These are phyloP conservation scores for Taphrina wiesneri DNA, from an alignment of 1,139 yeast genomes.

Conservation along the genomic window DNA sequence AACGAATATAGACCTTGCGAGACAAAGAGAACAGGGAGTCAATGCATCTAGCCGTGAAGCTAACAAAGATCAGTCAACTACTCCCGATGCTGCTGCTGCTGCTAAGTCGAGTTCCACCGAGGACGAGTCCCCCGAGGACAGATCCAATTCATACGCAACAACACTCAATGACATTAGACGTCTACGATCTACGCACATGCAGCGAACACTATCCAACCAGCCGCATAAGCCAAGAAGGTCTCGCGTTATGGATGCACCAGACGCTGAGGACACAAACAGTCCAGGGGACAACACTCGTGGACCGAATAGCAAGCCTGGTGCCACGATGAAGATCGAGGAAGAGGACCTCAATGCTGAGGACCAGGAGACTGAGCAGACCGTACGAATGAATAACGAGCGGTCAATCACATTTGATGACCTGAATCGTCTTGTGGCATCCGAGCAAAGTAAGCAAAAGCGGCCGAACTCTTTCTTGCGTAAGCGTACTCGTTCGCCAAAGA, in stretches of 20 bases:
- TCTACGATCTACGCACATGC: conserved; percentile 68
- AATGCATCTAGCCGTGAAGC: background rate
- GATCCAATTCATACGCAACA: conserved; percentile 54
- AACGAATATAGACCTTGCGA: background rate
- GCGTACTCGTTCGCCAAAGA: conserved; percentile 18
- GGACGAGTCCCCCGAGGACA: background rate
- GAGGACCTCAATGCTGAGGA: background rate
- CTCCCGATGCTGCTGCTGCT: background rate
- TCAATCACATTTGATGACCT: conserved; percentile 92
- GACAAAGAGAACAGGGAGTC: background rate
- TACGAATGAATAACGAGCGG: conserved; percentile 53
- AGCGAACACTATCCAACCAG: conserved; percentile 61
- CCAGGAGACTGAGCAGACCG: background rate
- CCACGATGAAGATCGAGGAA: background rate
- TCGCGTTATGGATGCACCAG: conserved; percentile 52
- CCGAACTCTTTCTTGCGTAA: conserved; percentile 64
- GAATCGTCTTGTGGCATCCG: conserved; percentile 95
- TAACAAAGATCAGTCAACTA: background rate
- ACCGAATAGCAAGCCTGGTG: background rate
- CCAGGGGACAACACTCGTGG: background rate
- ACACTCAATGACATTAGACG: conserved; percentile 78
- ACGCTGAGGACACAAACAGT: conserved; percentile 38
- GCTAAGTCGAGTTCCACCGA: conserved; percentile 8
- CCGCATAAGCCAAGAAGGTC: conserved; percentile 63
- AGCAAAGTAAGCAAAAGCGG: conserved; percentile 88